Evolutionary conservation across 768 basidiomycete species (phyloP), one percentile per base, ranked within the genome.

Genomic region (Russula emetica): DNA sequence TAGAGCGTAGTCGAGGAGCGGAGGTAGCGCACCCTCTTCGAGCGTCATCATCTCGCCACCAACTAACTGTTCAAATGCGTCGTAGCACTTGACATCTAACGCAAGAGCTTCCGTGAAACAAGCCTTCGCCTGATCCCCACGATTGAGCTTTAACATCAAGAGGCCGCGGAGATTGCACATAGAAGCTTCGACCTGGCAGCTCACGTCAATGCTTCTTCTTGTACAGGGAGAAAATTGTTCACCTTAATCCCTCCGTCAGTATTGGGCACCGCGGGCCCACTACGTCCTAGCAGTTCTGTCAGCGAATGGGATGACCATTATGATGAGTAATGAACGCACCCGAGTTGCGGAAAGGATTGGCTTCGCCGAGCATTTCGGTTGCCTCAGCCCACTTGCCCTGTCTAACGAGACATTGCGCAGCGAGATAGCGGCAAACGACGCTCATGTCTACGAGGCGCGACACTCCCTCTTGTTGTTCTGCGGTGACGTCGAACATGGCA

Each of bases 171-270:
- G 79, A 71, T 96, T 88, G 71, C 96, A 98, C 86, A 98, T 95
- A 2, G 96, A 97, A 4, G 97, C 93, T 77, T 98, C 94, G 44
- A 98, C 90, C 94, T 96, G 45, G 44, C 14, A 36, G 38, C 18
- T 47, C 24, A 24, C 20, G 38, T 61, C 9, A 59, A 65, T 38
- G 44, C 32, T 3, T 38, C 28, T 32, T 3, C 22, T 34, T 26
- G n/a, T 10, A 30, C 26, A 56, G 36, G 40, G 11, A 55, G 22
- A 30, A 24, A 16, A 32, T 20, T 3, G 50, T 24, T 62, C 62
- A 94, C 94, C 78, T 99, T 99, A 74, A 98, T 92, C 4, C 97
- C 97, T 32, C 93, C 94, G 69, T 98, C 94, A 14, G 86, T 78
- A 70, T 89, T 94, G 7, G 87, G 86, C 50, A 90, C 79, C n/a